Conservation (phyloP, 345 rosid species). For the Lumnitzera littorea region DNA sequence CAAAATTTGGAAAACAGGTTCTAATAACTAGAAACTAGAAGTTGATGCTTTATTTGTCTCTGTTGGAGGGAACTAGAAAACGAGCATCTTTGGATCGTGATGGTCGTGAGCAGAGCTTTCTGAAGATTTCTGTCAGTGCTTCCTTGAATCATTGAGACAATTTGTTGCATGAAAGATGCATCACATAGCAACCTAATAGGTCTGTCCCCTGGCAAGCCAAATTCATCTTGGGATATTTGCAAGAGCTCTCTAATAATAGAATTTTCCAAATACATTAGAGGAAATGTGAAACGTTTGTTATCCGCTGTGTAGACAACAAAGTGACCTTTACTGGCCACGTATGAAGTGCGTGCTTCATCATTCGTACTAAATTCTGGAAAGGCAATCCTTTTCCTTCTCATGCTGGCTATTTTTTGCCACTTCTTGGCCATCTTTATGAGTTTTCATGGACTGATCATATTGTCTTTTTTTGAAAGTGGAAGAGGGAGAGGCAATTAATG, state of each 20-base stretch:
- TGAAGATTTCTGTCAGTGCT: too few species aligned
- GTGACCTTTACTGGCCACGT: not conserved
- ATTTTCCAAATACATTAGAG: not conserved
- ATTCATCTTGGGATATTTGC: constrained; percentile 13
- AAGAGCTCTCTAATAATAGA: constrained; percentile 7
- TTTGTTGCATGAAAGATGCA: too few species aligned
- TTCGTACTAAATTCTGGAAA: not conserved
- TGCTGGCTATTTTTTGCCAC: not conserved
- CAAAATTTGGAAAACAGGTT: too few species aligned
- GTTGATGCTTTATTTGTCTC: too few species aligned
- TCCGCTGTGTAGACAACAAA: not conserved
- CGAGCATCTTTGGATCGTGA: too few species aligned
- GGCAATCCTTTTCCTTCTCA: not conserved
- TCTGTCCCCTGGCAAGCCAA: not conserved
- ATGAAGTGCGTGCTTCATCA: not conserved
- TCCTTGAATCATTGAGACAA: too few species aligned
- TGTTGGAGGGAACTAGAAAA: too few species aligned
- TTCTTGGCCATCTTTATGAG: not conserved
- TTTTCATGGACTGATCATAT: not conserved
- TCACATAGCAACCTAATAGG: too few species aligned
- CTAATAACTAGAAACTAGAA: too few species aligned
- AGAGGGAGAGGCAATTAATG: too few species aligned
- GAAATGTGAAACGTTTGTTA: not conserved
- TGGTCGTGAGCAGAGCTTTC: too few species aligned
- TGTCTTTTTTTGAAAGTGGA: not conserved